Evolutionary conservation across 768 basidiomycete genomes (phyloP), one percentile per base, ranked within the genome.

Genomic region (Leccinum rimulosum): DNA sequence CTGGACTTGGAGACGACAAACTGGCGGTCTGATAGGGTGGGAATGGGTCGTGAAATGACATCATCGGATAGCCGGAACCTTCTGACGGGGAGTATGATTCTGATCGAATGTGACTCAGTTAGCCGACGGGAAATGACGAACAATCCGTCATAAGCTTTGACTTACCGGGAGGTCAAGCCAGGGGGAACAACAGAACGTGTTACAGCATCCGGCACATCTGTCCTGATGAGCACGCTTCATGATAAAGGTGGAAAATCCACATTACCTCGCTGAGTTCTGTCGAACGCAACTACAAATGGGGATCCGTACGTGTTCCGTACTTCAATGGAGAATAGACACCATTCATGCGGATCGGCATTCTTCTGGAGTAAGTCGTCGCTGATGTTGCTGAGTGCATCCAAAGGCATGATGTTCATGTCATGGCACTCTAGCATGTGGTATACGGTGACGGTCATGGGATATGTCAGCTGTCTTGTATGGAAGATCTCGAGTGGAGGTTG

Each of bases 381-480:
- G 58, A 60, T 64, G 36, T 64, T 64, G 49, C 67, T 66, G 49
- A 66, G 63, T 52, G 62, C 50, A 36, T 63, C 56, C 59, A 91
- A 84, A 14, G 90, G 86, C 36, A 93, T 74, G 61, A 97, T 78
- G 63, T 92, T 88, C 85, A 98, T 88, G 40, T 81, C 80, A 62
- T 87, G 82, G 66, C 91, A 92, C 71, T 96, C 92, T 30, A 98
- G 84, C 80, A 95, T 95, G 64, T 92, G 91, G 70, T 98, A 97
- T 12, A 98, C 97, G 3, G 95, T 96, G 59, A 97, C 90, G 66
- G 90, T 81, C 62, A 98, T 81, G 5, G 95, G 94, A 68, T 93
- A 93, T 31, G 88, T 84, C 54, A 98, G 73, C 67, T 93, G 93
- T 27, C 97, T 89, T 28, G 92, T 86, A 69, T 95, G 84, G 72